Evolutionary conservation across 768 basidiomycete genomes (phyloP).

Genomic region (Rhizopogon vinicolor): DNA sequence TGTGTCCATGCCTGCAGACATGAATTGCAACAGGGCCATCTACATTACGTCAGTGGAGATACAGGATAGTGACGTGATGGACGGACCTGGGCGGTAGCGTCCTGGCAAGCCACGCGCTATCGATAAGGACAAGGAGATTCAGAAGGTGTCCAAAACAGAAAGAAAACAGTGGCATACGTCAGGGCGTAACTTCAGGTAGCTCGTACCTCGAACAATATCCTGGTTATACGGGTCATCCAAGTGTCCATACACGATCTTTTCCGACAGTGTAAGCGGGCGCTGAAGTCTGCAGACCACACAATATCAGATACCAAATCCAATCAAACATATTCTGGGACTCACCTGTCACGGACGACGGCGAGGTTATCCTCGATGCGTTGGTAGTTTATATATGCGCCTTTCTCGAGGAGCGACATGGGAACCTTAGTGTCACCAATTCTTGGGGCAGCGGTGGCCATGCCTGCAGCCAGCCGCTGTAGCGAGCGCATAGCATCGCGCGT

Average conservation of each 20-base stretch:
- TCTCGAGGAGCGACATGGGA: constrained; percentile 82
- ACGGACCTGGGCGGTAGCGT: constrained; percentile 80
- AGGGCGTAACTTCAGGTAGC: constrained; percentile 96
- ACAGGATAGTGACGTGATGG: constrained; percentile 12
- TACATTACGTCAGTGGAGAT: constrained; percentile 35
- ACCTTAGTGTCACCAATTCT: constrained; percentile 90
- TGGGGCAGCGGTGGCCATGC: constrained; percentile 77
- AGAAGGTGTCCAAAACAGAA: not conserved
- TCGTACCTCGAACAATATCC: constrained; percentile 86
- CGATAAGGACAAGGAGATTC: constrained; percentile 4
- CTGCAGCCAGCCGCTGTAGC: constrained; percentile 50
- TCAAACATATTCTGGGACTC: constrained; percentile 3
- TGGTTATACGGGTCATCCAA: constrained; percentile 91
- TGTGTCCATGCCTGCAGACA: constrained; percentile 98
- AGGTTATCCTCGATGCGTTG: constrained; percentile 99
- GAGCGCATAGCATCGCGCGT: constrained; percentile 50
- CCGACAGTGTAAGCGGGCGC: constrained; percentile 89
- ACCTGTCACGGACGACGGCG: constrained; percentile 82
- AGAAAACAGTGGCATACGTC: constrained; percentile 59
- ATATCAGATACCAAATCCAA: not conserved
- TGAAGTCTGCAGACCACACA: constrained; percentile 52
- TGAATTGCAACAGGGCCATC: constrained; percentile 99
- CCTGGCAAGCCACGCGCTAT: constrained; percentile 86
- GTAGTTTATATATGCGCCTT: constrained; percentile 85
- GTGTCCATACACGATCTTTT: constrained; percentile 98